Conservation (phyloP, 2,329 filamentous ascomycete genomes). For the Ophiostoma pallidulum region DNA sequence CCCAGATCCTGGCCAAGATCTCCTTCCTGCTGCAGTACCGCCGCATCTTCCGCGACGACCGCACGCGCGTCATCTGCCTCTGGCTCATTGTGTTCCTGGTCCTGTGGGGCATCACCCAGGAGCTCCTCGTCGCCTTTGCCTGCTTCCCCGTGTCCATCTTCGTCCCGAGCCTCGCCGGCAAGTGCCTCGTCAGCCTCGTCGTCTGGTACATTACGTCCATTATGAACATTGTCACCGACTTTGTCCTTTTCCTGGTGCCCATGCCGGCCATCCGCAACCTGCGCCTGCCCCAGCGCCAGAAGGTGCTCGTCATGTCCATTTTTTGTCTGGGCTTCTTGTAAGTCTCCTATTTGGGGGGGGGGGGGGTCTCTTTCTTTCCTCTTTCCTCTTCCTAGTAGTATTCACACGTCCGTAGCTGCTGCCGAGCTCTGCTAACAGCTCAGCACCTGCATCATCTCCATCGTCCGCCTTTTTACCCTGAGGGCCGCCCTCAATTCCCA, state of each 20-base stretch:
- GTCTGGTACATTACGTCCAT: slow-evolving; percentile 24
- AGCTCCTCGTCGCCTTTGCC: slow-evolving; percentile 22
- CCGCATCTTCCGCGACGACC: slow-evolving; percentile 26
- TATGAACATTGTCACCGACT: slow-evolving; percentile 83
- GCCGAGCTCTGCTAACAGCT: slow-evolving; percentile 18
- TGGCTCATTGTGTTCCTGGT: slow-evolving; percentile 21
- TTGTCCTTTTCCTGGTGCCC: slow-evolving; percentile 76
- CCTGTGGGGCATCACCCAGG: slow-evolving; percentile 23
- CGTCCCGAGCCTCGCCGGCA: slow-evolving; percentile 14
- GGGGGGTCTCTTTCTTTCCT: no score
- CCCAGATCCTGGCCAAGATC: slow-evolving; percentile 26
- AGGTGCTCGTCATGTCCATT: slow-evolving; percentile 74
- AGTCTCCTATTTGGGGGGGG: background rate
- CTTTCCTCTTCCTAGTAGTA: no score
- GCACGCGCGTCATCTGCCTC: slow-evolving; percentile 19
- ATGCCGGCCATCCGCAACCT: slow-evolving; percentile 82
- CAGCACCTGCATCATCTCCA: slow-evolving; percentile 61
- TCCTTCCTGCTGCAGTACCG: slow-evolving; percentile 32
- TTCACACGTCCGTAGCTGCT: background rate
- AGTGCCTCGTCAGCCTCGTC: slow-evolving; percentile 21
- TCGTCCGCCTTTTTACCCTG: slow-evolving; percentile 31
- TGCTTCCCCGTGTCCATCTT: slow-evolving; percentile 23
- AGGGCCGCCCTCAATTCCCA: slow-evolving; percentile 52
- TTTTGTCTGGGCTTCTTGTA: slow-evolving; percentile 76
- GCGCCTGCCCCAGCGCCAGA: slow-evolving; percentile 73